phyloP scores from a whole-genome alignment of 305 asterid species.

The Fraxinus platypoda region DNA sequence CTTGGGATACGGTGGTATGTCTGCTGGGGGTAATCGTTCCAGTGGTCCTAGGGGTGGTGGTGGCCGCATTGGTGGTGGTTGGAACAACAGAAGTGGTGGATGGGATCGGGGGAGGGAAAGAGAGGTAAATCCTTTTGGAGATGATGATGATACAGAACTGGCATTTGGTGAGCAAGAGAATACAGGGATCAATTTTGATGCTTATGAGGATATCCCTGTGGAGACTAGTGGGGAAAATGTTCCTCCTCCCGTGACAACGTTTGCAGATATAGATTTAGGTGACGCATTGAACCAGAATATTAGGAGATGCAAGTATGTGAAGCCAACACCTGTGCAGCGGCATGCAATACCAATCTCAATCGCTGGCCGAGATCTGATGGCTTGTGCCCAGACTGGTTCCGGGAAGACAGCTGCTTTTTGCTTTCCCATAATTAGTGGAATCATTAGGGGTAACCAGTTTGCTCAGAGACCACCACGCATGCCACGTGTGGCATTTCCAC shows the following conservation, averaged over 20 bases:
- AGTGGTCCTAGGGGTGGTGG: slow-evolving; percentile 21
- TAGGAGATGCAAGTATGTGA: slow-evolving; percentile 92
- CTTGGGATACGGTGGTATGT: slow-evolving; percentile 28
- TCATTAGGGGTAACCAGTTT: slow-evolving; percentile 66
- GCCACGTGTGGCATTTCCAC: slow-evolving; percentile 81
- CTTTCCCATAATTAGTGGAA: slow-evolving; percentile 89
- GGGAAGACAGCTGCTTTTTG: slow-evolving; percentile 98
- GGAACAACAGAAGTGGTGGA: slow-evolving; percentile 38
- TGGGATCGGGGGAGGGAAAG: slow-evolving; percentile 40
- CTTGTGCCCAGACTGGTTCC: slow-evolving; percentile 98
- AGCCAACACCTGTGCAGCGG: slow-evolving; percentile 95
- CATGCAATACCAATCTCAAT: slow-evolving; percentile 85
- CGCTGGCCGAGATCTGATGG: slow-evolving; percentile 88
- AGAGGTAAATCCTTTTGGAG: slow-evolving; percentile 39
- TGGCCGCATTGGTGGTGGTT: slow-evolving; percentile 39
- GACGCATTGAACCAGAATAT: slow-evolving; percentile 45
- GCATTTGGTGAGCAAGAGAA: slow-evolving; percentile 33
- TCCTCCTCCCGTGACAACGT: slow-evolving; percentile 47
- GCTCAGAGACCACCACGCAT: slow-evolving; percentile 59
- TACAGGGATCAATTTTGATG: slow-evolving; percentile 49
- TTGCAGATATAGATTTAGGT: slow-evolving; percentile 50
- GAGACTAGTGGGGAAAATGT: slow-evolving; percentile 54
- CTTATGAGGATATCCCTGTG: slow-evolving; percentile 56
- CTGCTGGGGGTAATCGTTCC: slow-evolving; percentile 29
- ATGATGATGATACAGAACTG: slow-evolving; percentile 21